phyloP scores from a whole-genome alignment of 1,139 yeast species.

The Yamadazyma sp. region DNA sequence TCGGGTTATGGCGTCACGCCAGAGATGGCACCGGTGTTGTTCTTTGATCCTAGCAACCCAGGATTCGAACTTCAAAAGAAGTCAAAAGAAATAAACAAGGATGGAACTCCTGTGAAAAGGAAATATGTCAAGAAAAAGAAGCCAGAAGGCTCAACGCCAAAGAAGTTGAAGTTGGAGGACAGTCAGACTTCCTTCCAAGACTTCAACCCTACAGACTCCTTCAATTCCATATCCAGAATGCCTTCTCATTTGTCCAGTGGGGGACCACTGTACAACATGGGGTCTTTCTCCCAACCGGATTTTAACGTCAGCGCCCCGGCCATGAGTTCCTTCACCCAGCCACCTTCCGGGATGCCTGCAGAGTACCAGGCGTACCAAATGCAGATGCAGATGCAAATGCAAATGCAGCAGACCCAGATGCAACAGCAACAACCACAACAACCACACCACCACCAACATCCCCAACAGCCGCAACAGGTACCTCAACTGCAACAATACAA shows the following conservation, averaged over 20 bases:
- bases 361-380: constrained; percentile 33
- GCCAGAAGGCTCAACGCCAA: constrained; percentile 38
- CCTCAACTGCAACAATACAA: constrained; percentile 13
- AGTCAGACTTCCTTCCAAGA: constrained; percentile 7
- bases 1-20: constrained; percentile 53
- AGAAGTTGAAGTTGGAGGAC: constrained; percentile 30
- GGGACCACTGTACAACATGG: constrained; percentile 13
- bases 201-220: constrained; percentile 14
- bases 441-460: constrained; percentile 13
- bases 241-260: constrained; percentile 17
- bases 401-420: constrained; percentile 21
- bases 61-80: constrained; percentile 49
- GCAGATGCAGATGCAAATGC: constrained; percentile 26
- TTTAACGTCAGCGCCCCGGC: constrained; percentile 15
- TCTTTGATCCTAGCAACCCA: constrained; percentile 48
- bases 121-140: constrained; percentile 44
- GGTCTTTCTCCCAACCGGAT: constrained; percentile 27
- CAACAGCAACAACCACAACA: constrained; percentile 16
- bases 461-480: no score
- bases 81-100: constrained; percentile 42
- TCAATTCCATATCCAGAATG: constrained; percentile 16
- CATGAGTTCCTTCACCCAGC: constrained; percentile 9
- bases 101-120: constrained; percentile 46
- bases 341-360: constrained; percentile 12
- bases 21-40: constrained; percentile 55